Base-by-base conservation (phyloP, 768 basidiomycete species). In the Imleria badia region DNA sequence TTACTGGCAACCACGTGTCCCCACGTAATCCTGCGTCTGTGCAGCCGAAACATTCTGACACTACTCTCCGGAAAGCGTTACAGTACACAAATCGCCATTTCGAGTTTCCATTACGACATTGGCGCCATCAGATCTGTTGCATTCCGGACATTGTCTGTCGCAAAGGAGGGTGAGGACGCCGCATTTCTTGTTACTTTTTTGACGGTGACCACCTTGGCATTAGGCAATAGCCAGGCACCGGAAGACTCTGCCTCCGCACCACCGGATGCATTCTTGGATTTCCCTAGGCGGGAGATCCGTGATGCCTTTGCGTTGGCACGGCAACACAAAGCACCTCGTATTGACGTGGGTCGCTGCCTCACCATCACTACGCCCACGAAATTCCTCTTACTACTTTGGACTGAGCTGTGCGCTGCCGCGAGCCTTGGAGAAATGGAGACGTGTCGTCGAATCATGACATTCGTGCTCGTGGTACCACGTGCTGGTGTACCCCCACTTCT, bases 341-440 rank as follows among this genome's bases (percentile, higher is more conserved):
- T 93, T 48, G 86, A 91, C 60, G 75, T 91, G 35, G 77, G 82
- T 45, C 79, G 82, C 26, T 89, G 85, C 60, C 75, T 90, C n/a
- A 78, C 79, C 40, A 70, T 81, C 52, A 73, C 75, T 1, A 71
- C 82, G 5, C 83, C 87, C 5, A 78, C 80, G 9, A 77, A 79
- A 54, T 90, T 92, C 62, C 76, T 92, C 34, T 69, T 78, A 23
- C 62, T 81, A 2, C 73, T 91, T n/a, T 93, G 90, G 89, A 72
- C 74, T 14, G 87, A 90, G 64, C 70, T 90, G 31, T 69, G 75
- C 30, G 66, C 72, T 22, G 74, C 81, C 3, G 81, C 84, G 19
- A 79, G 72, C 56, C 73, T 81, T 9, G 82, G 84, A 31, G 83
- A 85, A 54, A 74, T 81, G 40, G 88, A 90, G 54, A 77, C 76